phyloP scores from a whole-genome alignment of 2,329 filamentous ascomycete genomes.

The Colletotrichum plurivorum region DNA sequence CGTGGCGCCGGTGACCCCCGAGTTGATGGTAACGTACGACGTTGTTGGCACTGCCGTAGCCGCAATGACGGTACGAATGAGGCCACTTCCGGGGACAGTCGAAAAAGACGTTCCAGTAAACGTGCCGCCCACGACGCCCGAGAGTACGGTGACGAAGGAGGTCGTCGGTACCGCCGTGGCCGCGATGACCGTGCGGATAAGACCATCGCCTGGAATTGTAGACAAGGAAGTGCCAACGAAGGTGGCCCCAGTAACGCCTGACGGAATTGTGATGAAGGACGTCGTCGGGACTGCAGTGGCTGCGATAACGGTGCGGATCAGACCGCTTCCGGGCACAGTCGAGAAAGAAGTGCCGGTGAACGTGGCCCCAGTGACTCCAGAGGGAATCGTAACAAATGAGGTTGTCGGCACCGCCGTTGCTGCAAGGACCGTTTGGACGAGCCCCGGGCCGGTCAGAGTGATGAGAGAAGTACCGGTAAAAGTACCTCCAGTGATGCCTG shows the following conservation, averaged over 20 bases:
- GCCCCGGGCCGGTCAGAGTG: background rate
- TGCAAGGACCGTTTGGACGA: background rate
- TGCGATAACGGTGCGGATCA: background rate
- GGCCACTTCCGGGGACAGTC: background rate
- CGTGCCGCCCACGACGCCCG: background rate
- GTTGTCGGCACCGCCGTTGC: background rate
- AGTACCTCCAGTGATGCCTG: slow-evolving; percentile 2
- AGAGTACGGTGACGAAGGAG: slow-evolving; percentile 6
- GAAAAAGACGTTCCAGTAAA: background rate
- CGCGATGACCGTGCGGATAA: background rate
- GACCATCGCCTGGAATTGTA: background rate
- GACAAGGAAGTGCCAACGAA: background rate
- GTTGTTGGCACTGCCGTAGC: background rate
- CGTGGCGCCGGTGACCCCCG: background rate
- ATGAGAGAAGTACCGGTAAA: slow-evolving; percentile 5
- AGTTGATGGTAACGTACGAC: background rate
- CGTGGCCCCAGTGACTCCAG: background rate
- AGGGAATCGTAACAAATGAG: background rate
- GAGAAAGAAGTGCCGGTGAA: slow-evolving; percentile 3
- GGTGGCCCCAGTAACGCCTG: background rate
- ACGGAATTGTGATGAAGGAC: background rate
- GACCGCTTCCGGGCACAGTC: background rate
- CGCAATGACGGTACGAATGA: background rate
- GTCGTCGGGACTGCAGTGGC: background rate
- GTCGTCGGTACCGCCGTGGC: background rate